These are phyloP conservation scores for Penicillium psychrofluorescens DNA, from an alignment of 495 filamentous ascomycete species.

Conservation along the genomic window DNA sequence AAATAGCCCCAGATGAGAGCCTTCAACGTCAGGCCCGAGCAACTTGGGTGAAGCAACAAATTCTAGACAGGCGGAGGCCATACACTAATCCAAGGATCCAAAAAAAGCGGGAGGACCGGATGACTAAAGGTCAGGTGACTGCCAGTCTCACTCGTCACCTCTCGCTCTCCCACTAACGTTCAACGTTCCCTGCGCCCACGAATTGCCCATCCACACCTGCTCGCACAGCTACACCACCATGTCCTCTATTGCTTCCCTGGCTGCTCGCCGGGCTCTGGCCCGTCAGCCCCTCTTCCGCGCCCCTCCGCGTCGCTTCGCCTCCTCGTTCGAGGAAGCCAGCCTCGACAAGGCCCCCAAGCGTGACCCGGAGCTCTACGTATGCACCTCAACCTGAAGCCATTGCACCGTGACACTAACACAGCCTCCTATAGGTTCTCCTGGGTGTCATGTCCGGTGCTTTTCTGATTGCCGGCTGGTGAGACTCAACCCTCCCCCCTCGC, in stretches of 20 bases:
- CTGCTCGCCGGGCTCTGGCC: conserved; percentile 42
- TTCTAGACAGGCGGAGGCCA: too few species aligned
- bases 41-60: too few species aligned
- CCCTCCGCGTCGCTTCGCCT: conserved; percentile 33
- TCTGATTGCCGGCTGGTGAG: conserved; percentile 72
- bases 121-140: too few species aligned
- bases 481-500: conserved; percentile 44
- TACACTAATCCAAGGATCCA: too few species aligned
- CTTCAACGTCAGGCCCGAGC: too few species aligned
- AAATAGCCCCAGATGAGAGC: too few species aligned
- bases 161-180: conserved; percentile 24
- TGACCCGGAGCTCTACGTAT: conserved; percentile 78
- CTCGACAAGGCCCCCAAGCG: conserved; percentile 62
- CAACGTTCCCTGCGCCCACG: conserved; percentile 10
- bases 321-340: conserved; percentile 38
- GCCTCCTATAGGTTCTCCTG: conserved; percentile 61
- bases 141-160: conserved; percentile 5
- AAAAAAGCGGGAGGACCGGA: too few species aligned
- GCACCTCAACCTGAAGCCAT: conserved; percentile 12
- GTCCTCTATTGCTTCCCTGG: conserved; percentile 48
- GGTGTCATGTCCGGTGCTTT: conserved; percentile 89
- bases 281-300: conserved; percentile 38
- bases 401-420: background rate
- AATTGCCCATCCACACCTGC: conserved; percentile 11
- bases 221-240: conserved; percentile 23